Base-by-base conservation (phyloP, 108 stramenopile genomes). In the Epithemia pelagica region DNA sequence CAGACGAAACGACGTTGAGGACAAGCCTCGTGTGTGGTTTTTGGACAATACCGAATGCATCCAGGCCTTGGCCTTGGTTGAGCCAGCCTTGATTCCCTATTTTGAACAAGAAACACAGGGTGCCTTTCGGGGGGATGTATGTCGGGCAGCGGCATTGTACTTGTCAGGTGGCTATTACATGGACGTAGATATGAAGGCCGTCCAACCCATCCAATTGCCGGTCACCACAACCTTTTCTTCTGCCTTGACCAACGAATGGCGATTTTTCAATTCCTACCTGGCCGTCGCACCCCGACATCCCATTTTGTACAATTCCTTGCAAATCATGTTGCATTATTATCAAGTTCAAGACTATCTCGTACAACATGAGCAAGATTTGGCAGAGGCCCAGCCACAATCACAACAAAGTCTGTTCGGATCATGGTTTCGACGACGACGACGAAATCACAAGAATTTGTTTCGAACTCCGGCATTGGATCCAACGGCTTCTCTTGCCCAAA, bases 131-230 rank as follows among this genome's bases (percentile, higher is more conserved):
- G 68, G 64, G n/a, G 77, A 78, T 33, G 73, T 74, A 19, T 78
- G 77, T 59, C 60, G 77, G n/a, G 55, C 69, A 22, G 72, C 77
- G 1, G 73, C 52, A 25, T 46, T 78, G 55, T 68, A 69, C 54
- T 54, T 74, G 1, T 28, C 64, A 19, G 77, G 77, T 27, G 77
- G 77, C 0, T 74, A 74, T 51, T 78, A 78, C 59, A 65, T 78
- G 51, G 77, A 78, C 62, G 59, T 69, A 20, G 77, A 46, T 15
- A 46, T 46, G 15, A 70, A 79, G 31, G 72, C 78, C 21, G 68
- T n/a, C 3, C 32, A 77, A 67, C 27, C 75, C 0, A 29, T 79
- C 15, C 10, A 10, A 15, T 15, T 15, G 10, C 37, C 5, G 15
- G 10, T 15, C 37, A 46, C 37, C 37, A 46, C 37, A 5, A 46